phyloP scores from a whole-genome alignment of 306 rosid species.

The Vigna mungo region DNA sequence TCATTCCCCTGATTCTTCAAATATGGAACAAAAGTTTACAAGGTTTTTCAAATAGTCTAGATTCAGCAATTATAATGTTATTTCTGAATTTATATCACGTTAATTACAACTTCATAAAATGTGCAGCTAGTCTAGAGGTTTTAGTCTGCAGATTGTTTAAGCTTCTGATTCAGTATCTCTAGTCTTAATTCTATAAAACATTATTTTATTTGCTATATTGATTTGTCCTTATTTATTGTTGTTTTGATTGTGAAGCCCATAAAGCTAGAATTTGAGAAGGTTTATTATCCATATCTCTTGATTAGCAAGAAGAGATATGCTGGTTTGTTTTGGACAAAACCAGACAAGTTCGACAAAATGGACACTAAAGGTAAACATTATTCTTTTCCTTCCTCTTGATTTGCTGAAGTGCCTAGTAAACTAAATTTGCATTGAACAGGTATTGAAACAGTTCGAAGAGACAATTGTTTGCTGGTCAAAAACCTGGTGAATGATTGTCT shows the following conservation, averaged over 20 bases:
- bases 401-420: conserved; percentile 27
- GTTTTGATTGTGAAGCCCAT: conserved; percentile 75
- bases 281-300: conserved; percentile 91
- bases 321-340: conserved; percentile 92
- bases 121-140: background rate
- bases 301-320: conserved; percentile 99
- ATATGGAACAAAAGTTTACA: background rate
- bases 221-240: conserved; percentile 36
- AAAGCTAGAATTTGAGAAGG: conserved; percentile 96
- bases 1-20: background rate
- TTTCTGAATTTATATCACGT: background rate
- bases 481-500: conserved; percentile 94
- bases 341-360: conserved; percentile 87
- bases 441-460: conserved; percentile 96
- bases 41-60: background rate
- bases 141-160: conserved; percentile 29
- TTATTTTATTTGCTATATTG: conserved; percentile 24
- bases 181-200: conserved; percentile 12
- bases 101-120: background rate
- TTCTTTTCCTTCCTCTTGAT: conserved; percentile 30
- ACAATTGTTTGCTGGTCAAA: conserved; percentile 95
- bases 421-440: conserved; percentile 58
- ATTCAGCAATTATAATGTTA: background rate
- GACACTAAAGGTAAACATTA: conserved; percentile 85
- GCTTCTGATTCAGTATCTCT: conserved; percentile 10